A percentile compares a stretch with the other conserved stretches of the same genome.
Conservation (phyloP, 495 filamentous ascomycete genomes). For the Xylaria longipes region DNA sequence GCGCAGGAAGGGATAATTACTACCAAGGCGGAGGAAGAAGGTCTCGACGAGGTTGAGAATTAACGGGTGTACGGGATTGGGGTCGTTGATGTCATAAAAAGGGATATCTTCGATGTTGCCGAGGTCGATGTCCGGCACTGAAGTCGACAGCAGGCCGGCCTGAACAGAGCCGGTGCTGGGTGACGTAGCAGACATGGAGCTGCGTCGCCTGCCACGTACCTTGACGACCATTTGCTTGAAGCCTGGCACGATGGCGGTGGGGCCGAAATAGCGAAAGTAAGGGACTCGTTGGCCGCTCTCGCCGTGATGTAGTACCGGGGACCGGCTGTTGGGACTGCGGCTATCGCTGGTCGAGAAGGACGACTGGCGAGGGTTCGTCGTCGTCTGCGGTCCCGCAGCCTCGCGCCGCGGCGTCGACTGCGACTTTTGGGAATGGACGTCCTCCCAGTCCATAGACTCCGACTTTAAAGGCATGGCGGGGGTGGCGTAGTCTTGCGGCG, state of each 20-base stretch:
- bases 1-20: slow-evolving; percentile 81
- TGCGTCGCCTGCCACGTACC: slow-evolving; percentile 59
- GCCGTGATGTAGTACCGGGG: slow-evolving; percentile 50
- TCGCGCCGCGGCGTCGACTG: slow-evolving; percentile 41
- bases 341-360: slow-evolving; percentile 51
- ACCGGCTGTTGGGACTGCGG: slow-evolving; percentile 49
- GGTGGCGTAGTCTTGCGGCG: slow-evolving; percentile 35
- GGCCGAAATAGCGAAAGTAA: slow-evolving; percentile 87
- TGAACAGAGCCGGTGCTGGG: slow-evolving; percentile 40
- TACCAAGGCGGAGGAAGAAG: slow-evolving; percentile 80
- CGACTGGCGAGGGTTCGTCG: slow-evolving; percentile 36
- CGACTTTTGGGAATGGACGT: slow-evolving; percentile 38
- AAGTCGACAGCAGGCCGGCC: slow-evolving; percentile 35
- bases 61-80: slow-evolving; percentile 69
- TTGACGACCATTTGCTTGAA: slow-evolving; percentile 92
- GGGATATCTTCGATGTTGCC: slow-evolving; percentile 72
- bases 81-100: slow-evolving; percentile 76
- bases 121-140: slow-evolving; percentile 50
- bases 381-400: slow-evolving; percentile 24
- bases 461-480: slow-evolving; percentile 35
- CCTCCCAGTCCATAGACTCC: slow-evolving; percentile 39
- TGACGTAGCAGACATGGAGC: slow-evolving; percentile 53
- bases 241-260: slow-evolving; percentile 88
- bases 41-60: slow-evolving; percentile 76
- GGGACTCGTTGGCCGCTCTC: slow-evolving; percentile 71